Conservation (phyloP, 805 yeast genomes). For the Yarrowia yakushimensis region DNA sequence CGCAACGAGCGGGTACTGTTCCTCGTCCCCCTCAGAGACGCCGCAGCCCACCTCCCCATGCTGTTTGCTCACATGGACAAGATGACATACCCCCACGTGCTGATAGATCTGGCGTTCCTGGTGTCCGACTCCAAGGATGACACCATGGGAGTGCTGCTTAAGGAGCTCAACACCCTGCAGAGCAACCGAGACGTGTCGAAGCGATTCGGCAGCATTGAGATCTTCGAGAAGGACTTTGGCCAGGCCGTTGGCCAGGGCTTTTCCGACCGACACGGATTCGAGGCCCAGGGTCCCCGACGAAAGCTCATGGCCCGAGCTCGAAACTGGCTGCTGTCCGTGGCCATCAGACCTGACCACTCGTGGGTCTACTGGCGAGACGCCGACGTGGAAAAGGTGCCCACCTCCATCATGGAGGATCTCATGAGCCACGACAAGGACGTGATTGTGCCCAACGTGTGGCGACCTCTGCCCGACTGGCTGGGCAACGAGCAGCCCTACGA, state of each 20-base stretch:
- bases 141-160: constrained; percentile 66
- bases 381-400: constrained; percentile 90
- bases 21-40: constrained; percentile 89
- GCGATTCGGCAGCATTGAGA: constrained; percentile 81
- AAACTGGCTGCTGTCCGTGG: constrained; percentile 87
- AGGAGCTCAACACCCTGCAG: constrained; percentile 61
- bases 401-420: constrained; percentile 81
- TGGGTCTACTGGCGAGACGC: constrained; percentile 99
- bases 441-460: constrained; percentile 96
- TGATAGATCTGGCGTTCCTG: constrained; percentile 78
- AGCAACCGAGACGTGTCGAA: constrained; percentile 54
- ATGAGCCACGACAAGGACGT: constrained; percentile 93
- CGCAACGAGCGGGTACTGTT: constrained; percentile 72
- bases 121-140: constrained; percentile 89
- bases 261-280: constrained; percentile 92
- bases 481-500: constrained; percentile 94
- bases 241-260: constrained; percentile 92
- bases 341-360: constrained; percentile 88
- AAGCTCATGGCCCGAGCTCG: constrained; percentile 95
- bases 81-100: constrained; percentile 80
- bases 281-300: constrained; percentile 94
- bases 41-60: constrained; percentile 84
- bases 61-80: constrained; percentile 77
- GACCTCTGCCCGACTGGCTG: constrained; percentile 90
- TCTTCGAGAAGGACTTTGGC: constrained; percentile 88